A percentile compares a stretch with the other conserved stretches of the same genome.
Evolutionary conservation across 306 rosid genomes (phyloP).

Genomic region (Senna siamea): DNA sequence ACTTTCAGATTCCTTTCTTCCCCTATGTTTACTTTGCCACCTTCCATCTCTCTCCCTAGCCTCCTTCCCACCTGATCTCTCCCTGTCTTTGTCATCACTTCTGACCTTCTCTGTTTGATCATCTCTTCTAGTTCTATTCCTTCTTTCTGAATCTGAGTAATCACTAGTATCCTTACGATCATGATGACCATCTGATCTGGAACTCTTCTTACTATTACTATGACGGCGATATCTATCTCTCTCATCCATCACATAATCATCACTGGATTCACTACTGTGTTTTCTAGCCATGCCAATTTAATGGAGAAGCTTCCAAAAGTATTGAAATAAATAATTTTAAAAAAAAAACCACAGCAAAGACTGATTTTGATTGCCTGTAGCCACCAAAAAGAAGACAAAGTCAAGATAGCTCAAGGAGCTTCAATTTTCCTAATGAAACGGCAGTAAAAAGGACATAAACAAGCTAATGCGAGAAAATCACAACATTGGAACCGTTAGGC

Average conservation of each 20-base stretch:
- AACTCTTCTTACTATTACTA: conserved; percentile 35
- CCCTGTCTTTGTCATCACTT: conserved; percentile 17
- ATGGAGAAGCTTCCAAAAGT: background rate
- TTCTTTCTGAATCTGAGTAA: conserved; percentile 37
- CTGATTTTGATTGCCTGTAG: background rate
- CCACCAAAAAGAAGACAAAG: background rate
- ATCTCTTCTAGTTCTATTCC: conserved; percentile 19
- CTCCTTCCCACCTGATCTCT: conserved; percentile 4
- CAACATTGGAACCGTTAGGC: background rate
- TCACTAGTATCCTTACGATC: conserved; percentile 22
- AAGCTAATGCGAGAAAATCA: no score
- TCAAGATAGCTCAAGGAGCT: background rate
- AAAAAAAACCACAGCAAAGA: background rate
- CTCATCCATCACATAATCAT: conserved; percentile 39
- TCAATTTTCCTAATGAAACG: no score
- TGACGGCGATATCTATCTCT: conserved; percentile 38
- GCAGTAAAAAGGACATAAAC: no score
- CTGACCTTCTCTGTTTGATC: conserved; percentile 28
- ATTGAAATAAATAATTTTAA: background rate
- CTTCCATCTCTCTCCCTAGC: conserved; percentile 39
- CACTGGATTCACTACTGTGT: conserved; percentile 50
- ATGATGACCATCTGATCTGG: conserved; percentile 22
- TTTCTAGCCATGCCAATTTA: conserved; percentile 56
- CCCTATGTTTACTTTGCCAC: conserved; percentile 28
- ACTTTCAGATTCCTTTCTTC: conserved; percentile 35